Conservation (phyloP, 202 grass and related monocot species). For the Schoenoplectus triqueter region DNA sequence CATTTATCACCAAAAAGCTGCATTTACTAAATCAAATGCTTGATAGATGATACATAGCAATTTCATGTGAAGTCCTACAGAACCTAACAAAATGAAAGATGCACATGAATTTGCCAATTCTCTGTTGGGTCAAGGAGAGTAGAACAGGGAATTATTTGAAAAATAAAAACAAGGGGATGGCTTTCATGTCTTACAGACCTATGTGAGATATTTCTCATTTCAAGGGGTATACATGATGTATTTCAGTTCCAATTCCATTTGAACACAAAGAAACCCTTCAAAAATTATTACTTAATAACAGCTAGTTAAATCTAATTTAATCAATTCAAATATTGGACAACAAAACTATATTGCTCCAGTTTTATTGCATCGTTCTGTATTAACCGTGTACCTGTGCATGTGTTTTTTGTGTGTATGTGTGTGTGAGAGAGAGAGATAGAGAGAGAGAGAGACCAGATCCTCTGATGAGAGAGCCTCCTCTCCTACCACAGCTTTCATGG, state of each 20-base stretch:
- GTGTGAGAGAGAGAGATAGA: not conserved
- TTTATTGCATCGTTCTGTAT: not conserved
- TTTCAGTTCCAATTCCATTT: not conserved
- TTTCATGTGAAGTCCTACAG: not conserved
- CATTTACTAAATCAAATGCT: not conserved
- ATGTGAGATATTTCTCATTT: not conserved
- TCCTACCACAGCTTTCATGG: constrained; percentile 99
- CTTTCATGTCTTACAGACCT: not conserved
- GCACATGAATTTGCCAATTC: not conserved
- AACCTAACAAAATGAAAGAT: constrained; percentile 9
- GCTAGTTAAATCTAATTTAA: not conserved
- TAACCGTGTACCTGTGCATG: not conserved
- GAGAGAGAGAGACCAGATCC: constrained; percentile 64
- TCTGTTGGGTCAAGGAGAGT: not conserved
- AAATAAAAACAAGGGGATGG: not conserved
- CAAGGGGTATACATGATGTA: not conserved
- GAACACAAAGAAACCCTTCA: not conserved
- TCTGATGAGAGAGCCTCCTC: constrained; percentile 98
- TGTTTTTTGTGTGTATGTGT: not conserved
- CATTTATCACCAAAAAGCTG: not conserved
- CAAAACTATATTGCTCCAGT: not conserved
- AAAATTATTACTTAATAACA: not conserved
- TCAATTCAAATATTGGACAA: not conserved
- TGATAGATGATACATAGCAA: not conserved
- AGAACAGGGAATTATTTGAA: not conserved